Percentiles rank a stretch among this genome's conserved stretches.
Conservation (phyloP, 129 eudicot species). For the Chrysanthemum seticuspe region DNA sequence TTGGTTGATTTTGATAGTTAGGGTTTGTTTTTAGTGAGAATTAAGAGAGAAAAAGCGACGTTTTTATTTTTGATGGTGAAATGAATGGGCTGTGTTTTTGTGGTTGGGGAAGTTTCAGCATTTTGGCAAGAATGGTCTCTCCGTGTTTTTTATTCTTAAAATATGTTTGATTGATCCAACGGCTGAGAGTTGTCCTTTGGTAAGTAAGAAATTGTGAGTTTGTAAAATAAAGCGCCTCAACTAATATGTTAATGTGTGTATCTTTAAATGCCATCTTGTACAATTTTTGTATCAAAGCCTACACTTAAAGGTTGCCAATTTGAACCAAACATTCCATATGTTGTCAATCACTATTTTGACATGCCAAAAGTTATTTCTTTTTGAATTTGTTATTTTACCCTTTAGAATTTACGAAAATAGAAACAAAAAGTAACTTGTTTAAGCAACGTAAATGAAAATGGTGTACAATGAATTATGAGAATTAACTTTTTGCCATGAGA, state of each 20-base stretch:
- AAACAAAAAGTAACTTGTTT: neutral
- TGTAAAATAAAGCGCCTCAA: no score
- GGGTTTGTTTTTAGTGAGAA: no score
- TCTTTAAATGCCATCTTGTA: neutral
- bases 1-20: no score
- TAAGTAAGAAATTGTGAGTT: no score
- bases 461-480: neutral
- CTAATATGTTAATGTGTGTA: neutral
- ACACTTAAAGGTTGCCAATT: constrained; percentile 14
- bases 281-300: constrained; percentile 5
- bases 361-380: constrained; percentile 8
- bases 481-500: neutral
- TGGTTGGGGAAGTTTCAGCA: no score
- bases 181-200: no score
- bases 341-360: neutral
- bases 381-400: constrained; percentile 8
- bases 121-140: no score
- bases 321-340: constrained; percentile 32
- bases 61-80: no score
- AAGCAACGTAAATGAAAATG: neutral
- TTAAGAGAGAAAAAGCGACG: no score
- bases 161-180: no score
- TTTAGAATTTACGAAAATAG: neutral
- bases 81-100: no score
- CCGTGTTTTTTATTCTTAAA: no score